Evolutionary conservation across 139 green algal genomes (phyloP).

Genomic region (Edaphochlamys debaryana): DNA sequence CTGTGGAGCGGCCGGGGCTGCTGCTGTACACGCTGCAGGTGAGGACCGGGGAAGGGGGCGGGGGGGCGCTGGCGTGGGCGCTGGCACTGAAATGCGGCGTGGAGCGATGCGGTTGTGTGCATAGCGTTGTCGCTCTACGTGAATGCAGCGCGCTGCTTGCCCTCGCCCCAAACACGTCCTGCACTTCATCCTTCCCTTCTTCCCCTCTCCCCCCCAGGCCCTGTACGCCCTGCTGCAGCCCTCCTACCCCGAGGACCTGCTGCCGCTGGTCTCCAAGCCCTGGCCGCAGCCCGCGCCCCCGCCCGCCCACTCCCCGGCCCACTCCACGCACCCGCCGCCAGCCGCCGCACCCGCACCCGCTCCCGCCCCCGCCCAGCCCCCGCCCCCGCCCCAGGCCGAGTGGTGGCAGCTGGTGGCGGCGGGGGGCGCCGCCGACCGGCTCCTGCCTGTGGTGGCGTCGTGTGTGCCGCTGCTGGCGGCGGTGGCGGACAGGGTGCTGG

Average conservation of each 20-base stretch:
- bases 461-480: constrained; percentile 54
- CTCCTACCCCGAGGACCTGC: constrained; percentile 31
- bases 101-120: neutral
- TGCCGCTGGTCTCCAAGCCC: constrained; percentile 16
- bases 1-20: constrained; percentile 30
- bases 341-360: neutral
- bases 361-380: neutral
- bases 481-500: constrained; percentile 50
- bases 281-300: neutral
- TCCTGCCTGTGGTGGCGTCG: constrained; percentile 27
- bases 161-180: too few species aligned
- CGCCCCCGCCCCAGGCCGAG: neutral
- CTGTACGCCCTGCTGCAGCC: constrained; percentile 66
- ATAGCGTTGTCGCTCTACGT: too few species aligned
- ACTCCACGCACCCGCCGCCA: constrained; percentile 23
- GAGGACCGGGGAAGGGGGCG: too few species aligned
- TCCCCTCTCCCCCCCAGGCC: constrained; percentile 23
- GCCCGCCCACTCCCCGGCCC: neutral
- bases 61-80: too few species aligned
- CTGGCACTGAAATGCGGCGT: too few species aligned
- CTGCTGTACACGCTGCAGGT: constrained; percentile 71
- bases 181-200: neutral
- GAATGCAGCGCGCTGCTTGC: too few species aligned
- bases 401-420: constrained; percentile 36
- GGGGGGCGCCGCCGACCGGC: constrained; percentile 3